These are phyloP conservation scores for Naganishia randhawae DNA, from an alignment of 768 basidiomycete species.

Conservation along the genomic window DNA sequence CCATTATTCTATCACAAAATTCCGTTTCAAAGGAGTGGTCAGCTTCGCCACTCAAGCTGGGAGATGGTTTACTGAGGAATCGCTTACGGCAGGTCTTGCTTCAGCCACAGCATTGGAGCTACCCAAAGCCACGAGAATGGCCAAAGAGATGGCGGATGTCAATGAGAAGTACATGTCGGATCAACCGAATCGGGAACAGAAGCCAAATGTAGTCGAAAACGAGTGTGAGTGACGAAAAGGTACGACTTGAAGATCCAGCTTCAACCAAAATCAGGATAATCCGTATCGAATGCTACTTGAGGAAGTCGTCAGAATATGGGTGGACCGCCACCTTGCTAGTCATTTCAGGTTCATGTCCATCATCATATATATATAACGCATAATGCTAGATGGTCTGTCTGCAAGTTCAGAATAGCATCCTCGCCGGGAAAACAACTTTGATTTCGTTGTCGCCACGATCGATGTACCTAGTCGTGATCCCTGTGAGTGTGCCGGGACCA, in stretches of 20 bases:
- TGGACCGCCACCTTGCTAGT: background rate
- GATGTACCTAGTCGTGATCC: too few species aligned
- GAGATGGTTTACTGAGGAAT: background rate
- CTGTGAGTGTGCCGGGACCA: too few species aligned
- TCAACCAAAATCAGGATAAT: background rate
- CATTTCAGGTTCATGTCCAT: too few species aligned
- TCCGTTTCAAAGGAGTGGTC: background rate
- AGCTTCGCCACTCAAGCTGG: background rate
- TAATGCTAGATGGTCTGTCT: too few species aligned
- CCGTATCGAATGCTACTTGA: background rate
- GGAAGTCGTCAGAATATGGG: background rate
- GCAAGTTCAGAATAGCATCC: too few species aligned
- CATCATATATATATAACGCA: too few species aligned
- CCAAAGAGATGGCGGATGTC: background rate
- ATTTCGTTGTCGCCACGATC: too few species aligned
- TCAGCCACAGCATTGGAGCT: conserved; percentile 7
- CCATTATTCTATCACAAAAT: background rate
- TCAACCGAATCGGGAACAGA: background rate
- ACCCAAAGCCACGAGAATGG: conserved; percentile 2
- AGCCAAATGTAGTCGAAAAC: background rate
- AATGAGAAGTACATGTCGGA: background rate
- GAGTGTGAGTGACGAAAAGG: background rate
- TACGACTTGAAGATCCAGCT: conserved; percentile 16
- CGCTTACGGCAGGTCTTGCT: conserved; percentile 19
- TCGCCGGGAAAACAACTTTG: too few species aligned